Evolutionary conservation across 768 basidiomycete genomes (phyloP).

Genomic region (Infundibulicybe gibba): DNA sequence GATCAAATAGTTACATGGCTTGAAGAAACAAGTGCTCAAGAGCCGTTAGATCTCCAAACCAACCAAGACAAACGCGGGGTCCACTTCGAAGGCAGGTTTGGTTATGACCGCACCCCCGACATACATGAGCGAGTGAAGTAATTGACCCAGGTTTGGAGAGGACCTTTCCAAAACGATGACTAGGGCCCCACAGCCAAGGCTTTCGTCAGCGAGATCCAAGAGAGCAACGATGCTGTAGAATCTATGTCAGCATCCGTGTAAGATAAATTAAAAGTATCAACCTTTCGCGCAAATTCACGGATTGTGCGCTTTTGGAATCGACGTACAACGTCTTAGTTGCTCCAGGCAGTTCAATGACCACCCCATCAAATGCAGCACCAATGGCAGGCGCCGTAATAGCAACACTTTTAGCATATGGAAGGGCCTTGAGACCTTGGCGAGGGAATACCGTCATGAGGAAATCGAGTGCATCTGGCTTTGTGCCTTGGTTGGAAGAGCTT

Average conservation of each 20-base stretch:
- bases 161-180: slow-evolving; percentile 78
- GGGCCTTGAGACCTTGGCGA: slow-evolving; percentile 57
- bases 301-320: slow-evolving; percentile 77
- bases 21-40: too few relatives aligned
- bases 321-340: slow-evolving; percentile 78
- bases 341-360: slow-evolving; percentile 72
- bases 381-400: slow-evolving; percentile 67
- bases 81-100: slow-evolving; percentile 71
- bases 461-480: slow-evolving; percentile 67
- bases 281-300: slow-evolving; percentile 83
- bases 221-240: slow-evolving; percentile 72
- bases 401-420: slow-evolving; percentile 75
- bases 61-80: slow-evolving; percentile 77
- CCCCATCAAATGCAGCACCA: slow-evolving; percentile 70
- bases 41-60: slow-evolving; percentile 83
- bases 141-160: slow-evolving; percentile 63
- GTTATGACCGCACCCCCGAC: slow-evolving; percentile 86
- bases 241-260: slow-evolving; percentile 4
- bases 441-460: slow-evolving; percentile 81
- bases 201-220: slow-evolving; percentile 85
- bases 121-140: slow-evolving; percentile 90
- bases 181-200: slow-evolving; percentile 70
- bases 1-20: too few relatives aligned
- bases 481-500: slow-evolving; percentile 30
- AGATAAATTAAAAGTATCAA: neutral